Base-by-base conservation (phyloP, 163 green algal species). In the Smithsoniella earleae region DNA sequence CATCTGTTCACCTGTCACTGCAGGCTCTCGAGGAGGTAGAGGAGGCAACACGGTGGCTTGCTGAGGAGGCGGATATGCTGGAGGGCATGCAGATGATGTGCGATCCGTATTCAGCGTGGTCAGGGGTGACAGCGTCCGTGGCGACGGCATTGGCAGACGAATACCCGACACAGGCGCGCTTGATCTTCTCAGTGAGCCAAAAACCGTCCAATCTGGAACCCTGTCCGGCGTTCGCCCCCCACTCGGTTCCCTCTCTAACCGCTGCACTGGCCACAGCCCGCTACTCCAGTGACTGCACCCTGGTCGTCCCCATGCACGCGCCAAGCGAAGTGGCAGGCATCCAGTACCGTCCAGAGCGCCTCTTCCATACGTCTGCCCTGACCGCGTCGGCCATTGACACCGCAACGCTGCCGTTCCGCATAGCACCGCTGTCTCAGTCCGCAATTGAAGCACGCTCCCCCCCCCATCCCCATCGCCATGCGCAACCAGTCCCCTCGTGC, bases 21-120 rank as follows among this genome's bases (percentile, higher is more conserved):
- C 2, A 69, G 58, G 27, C 34, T 5, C n/a, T 33, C n/a, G n/a
- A 69, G 5, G 58, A 69, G 3, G 58, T 69, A n/a, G 58, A 69
- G 16, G 58, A 69, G 25, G 27, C 27, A 18, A 34, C 43, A n/a
- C 20, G 58, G 5, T n/a, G 25, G 25, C 43, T 69, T 45, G 58
- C 58, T 0, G 58, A 69, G 25, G 58, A 69, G 25, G 20, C 58
- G 43, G 18, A 16, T 1, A n/a, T 34, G 27, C 58, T 69, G 18
- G 58, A 69, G 16, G 58, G 58, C n/a, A 25, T 69, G 8, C 58
- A 69, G 58, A 4, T 69, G 16, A 30, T 69, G 25, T 69, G 58
- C 25, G 58, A 69, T 1, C 58, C 58, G 5, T 34, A 36, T 30
- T 43, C n/a, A n/a, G 27, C 58, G 5, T 69, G 58, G 58, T 33